phyloP scores from a whole-genome alignment of 139 green algal genomes.

The Coccomyxa sp. region DNA sequence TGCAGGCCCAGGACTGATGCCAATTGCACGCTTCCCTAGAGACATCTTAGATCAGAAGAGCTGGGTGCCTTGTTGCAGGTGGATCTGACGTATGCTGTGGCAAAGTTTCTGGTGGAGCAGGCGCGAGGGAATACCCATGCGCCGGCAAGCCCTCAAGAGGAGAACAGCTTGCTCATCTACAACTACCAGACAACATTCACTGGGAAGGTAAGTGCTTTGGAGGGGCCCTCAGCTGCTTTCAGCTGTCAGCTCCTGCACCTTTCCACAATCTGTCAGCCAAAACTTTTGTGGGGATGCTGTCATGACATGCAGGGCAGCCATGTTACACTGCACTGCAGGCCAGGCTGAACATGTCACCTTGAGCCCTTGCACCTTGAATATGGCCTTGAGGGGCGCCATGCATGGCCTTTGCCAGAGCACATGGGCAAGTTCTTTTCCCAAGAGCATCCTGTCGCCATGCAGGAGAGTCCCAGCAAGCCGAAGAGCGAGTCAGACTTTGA shows the following conservation, averaged over 20 bases:
- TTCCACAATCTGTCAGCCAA: background rate
- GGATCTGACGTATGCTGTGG: constrained; percentile 58
- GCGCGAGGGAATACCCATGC: constrained; percentile 64
- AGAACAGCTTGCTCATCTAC: constrained; percentile 76
- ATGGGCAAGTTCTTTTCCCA: background rate
- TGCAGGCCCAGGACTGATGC: background rate
- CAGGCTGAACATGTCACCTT: too few species aligned
- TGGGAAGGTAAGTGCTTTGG: constrained; percentile 29
- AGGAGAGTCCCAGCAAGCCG: constrained; percentile 19
- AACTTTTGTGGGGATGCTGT: background rate
- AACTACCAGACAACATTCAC: constrained; percentile 64
- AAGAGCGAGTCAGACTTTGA: constrained; percentile 69
- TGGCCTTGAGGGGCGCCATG: background rate
- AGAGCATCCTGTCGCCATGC: background rate
- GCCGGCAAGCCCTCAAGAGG: constrained; percentile 33
- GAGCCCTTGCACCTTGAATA: background rate
- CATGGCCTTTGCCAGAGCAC: background rate
- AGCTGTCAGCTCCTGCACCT: background rate
- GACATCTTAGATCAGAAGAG: background rate
- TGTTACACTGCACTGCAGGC: too few species aligned
- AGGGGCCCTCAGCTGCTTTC: background rate
- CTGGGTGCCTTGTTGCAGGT: constrained; percentile 32
- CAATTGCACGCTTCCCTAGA: background rate
- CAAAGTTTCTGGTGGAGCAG: constrained; percentile 69
- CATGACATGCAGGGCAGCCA: background rate